Conservation (phyloP, 306 rosid species). For the Fragaria nilgerrensis region DNA sequence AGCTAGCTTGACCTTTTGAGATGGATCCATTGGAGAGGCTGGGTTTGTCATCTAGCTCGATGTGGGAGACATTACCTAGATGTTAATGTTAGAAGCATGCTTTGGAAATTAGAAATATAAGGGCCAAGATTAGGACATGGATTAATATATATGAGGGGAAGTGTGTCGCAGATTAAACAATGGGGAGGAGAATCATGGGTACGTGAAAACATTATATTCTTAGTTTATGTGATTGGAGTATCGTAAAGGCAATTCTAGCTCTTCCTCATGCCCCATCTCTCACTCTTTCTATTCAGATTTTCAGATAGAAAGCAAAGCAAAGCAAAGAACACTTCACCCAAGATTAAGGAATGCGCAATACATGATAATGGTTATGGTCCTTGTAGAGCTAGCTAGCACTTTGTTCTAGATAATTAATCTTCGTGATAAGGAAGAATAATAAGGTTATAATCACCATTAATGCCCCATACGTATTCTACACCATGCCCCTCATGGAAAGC, state of each 20-base stretch:
- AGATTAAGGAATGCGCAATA: conserved; percentile 9
- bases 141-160: conserved; percentile 29
- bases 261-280: conserved; percentile 17
- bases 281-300: conserved; percentile 15
- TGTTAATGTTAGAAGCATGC: conserved; percentile 46
- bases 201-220: conserved; percentile 37
- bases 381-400: conserved; percentile 20
- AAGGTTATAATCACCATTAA: conserved; percentile 27
- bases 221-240: conserved; percentile 49
- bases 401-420: conserved; percentile 25
- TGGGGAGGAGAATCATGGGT: conserved; percentile 18
- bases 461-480: background rate
- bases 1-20: conserved; percentile 24
- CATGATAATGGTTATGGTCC: conserved; percentile 35
- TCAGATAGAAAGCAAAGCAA: conserved; percentile 17
- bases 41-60: conserved; percentile 42
- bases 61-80: conserved; percentile 45
- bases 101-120: background rate
- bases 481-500: conserved; percentile 1
- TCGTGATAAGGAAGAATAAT: conserved; percentile 38
- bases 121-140: conserved; percentile 25
- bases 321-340: conserved; percentile 16
- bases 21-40: conserved; percentile 41
- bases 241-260: conserved; percentile 45
- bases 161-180: conserved; percentile 15